These are phyloP conservation scores for Botrytis fabae DNA, from an alignment of 2,329 filamentous ascomycete species.

Conservation along the genomic window DNA sequence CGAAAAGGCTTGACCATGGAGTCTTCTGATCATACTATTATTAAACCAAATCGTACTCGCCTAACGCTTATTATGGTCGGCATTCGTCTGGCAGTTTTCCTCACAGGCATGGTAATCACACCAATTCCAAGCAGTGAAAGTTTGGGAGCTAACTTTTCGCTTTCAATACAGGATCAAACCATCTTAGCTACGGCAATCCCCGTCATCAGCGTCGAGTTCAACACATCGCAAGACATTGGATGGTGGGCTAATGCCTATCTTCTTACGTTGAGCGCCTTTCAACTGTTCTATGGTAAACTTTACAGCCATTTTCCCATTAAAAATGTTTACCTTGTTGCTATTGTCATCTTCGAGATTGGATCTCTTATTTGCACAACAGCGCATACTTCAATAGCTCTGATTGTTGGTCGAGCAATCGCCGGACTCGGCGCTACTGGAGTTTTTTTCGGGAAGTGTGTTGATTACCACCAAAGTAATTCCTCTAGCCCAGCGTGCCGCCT, in stretches of 20 bases:
- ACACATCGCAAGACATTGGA: constrained; percentile 8
- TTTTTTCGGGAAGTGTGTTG: not conserved
- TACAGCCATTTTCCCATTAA: constrained; percentile 17
- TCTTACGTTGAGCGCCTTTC: not conserved
- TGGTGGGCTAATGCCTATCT: constrained; percentile 13
- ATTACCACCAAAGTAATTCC: constrained; percentile 12
- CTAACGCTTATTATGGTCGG: not conserved
- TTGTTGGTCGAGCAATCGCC: constrained; percentile 15
- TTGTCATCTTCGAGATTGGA: constrained; percentile 12
- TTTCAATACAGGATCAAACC: constrained; percentile 8
- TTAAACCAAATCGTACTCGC: not conserved
- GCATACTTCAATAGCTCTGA: not conserved
- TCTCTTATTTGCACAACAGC: constrained; percentile 7
- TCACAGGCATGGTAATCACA: constrained; percentile 7
- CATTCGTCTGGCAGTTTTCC: constrained; percentile 13
- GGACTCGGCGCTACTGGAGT: constrained; percentile 8
- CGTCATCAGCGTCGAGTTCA: constrained; percentile 17
- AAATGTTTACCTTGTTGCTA: constrained; percentile 2
- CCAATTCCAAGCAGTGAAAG: not conserved
- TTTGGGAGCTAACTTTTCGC: not conserved
- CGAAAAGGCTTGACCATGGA: not conserved
- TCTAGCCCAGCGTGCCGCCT: constrained; percentile 11
- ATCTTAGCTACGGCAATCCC: constrained; percentile 17
- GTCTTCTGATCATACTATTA: not conserved
- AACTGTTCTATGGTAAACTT: constrained; percentile 9